These are phyloP conservation scores for Arachnopeziza araneosa DNA, from an alignment of 2,329 filamentous ascomycete genomes.

Conservation along the genomic window DNA sequence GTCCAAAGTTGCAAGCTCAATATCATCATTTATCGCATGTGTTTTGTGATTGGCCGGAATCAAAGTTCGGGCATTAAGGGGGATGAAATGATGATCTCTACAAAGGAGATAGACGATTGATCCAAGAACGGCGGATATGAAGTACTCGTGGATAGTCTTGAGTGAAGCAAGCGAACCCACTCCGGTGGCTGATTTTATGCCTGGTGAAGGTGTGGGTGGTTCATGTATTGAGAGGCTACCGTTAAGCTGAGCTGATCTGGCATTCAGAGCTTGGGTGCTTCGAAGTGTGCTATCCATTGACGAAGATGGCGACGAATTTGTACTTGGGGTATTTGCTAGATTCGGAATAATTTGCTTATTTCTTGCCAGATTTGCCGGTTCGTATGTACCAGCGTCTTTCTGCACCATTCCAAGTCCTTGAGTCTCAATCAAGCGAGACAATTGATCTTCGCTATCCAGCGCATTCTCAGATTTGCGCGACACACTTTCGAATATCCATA, in stretches of 20 bases:
- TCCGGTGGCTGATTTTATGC: constrained; percentile 16
- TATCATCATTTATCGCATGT: constrained; percentile 5
- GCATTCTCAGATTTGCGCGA: constrained; percentile 9
- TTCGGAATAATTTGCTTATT: constrained; percentile 17
- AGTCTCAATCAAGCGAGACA: constrained; percentile 12
- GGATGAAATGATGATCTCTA: constrained; percentile 27
- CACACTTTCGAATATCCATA: constrained; percentile 26
- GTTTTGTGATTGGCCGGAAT: constrained; percentile 15
- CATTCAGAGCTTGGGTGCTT: constrained; percentile 24
- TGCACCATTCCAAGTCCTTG: constrained; percentile 17
- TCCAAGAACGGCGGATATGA: constrained; percentile 31
- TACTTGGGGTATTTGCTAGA: constrained; percentile 20
- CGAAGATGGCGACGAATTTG: constrained; percentile 26
- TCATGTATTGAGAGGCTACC: constrained; percentile 17
- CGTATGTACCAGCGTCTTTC: constrained; percentile 26
- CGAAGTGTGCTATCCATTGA: constrained; percentile 22
- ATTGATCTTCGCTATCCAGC: constrained; percentile 3
- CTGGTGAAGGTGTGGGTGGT: constrained; percentile 18
- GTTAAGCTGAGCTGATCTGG: constrained; percentile 21
- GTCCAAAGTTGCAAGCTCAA: constrained; percentile 29
- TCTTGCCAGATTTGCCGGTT: constrained; percentile 25
- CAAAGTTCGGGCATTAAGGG: constrained; percentile 31
- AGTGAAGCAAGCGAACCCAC: constrained; percentile 13
- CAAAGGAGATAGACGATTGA: constrained; percentile 30
- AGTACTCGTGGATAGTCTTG: constrained; percentile 29